Evolutionary conservation across 116 monocot species (phyloP), one percentile per base, ranked within the genome.

Genomic region (Dioscorea cayenensis): DNA sequence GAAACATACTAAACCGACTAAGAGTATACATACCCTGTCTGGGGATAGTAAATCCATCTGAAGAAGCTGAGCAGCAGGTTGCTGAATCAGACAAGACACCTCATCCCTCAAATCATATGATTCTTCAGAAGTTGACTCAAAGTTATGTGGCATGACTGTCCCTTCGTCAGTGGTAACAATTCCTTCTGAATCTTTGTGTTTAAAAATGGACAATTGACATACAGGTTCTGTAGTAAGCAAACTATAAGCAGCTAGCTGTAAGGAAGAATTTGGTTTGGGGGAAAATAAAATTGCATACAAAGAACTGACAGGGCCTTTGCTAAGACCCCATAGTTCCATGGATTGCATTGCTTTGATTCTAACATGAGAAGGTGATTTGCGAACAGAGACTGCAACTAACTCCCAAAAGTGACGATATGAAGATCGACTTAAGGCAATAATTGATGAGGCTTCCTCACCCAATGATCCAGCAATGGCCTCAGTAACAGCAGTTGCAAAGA

Each of bases 251-350:
- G 94, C 84, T 66, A 85, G 65, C 74, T 94, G 94, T 28, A 99
- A 70, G 66, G 80, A 85, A 73, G 79, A 69, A 23, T 87, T 65
- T 12, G 94, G 85, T 49, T 69, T 77, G 2, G 75, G 82, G 17
- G 94, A 91, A 79, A 94, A 99, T 37, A 99, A 72, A 84, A 99
- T 78, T 28, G 94, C 84, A 77, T 87, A 94, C 60, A 99, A 68
- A 49, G 89, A 79, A 38, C 69, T 77, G 78, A 94, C 73, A 14
- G 89, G 79, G 61, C 86, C 89, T 69, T 85, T 85, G 78, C 85
- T 87, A 69, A 99, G 91, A 50, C 91, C 94, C 99, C 99, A 99
- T 71, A 91, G 83, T 73, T 94, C 87, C 84, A 91, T 90, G 7
- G 99, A 81, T 51, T 91, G 76, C 14, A 85, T 67, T 67, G 90